Evolutionary conservation across 768 basidiomycete genomes (phyloP).

Genomic region (Suillus decipiens): DNA sequence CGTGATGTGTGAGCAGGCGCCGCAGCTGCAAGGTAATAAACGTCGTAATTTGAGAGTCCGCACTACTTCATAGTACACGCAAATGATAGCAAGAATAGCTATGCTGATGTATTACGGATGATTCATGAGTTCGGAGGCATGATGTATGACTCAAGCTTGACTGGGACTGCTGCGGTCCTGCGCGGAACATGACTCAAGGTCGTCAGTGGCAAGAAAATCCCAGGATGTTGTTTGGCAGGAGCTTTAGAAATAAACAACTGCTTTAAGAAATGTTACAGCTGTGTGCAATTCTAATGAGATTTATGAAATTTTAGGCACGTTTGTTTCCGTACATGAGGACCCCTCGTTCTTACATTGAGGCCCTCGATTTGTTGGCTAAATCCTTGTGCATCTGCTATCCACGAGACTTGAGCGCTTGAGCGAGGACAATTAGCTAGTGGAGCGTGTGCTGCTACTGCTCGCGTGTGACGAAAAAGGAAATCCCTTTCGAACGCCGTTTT

Average conservation of each 20-base stretch:
- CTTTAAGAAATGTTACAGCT: neutral
- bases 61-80: too few relatives aligned
- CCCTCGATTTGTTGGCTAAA: too few relatives aligned
- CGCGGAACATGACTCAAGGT: neutral
- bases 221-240: neutral
- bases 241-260: conserved; percentile 1
- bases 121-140: neutral
- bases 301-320: too few relatives aligned
- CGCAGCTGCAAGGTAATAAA: neutral
- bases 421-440: too few relatives aligned
- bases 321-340: too few relatives aligned
- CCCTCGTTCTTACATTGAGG: too few relatives aligned
- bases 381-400: too few relatives aligned
- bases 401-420: too few relatives aligned
- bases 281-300: too few relatives aligned
- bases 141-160: neutral
- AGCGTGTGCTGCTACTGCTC: too few relatives aligned
- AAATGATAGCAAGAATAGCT: conserved; percentile 4
- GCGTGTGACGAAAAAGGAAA: too few relatives aligned
- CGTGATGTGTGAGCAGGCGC: neutral
- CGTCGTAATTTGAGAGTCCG: neutral
- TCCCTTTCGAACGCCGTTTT: too few relatives aligned
- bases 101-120: neutral
- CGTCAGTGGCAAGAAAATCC: neutral
- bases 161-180: neutral